phyloP scores from a whole-genome alignment of 148 eudicot species.

The Vaccinium macrocarpon region DNA sequence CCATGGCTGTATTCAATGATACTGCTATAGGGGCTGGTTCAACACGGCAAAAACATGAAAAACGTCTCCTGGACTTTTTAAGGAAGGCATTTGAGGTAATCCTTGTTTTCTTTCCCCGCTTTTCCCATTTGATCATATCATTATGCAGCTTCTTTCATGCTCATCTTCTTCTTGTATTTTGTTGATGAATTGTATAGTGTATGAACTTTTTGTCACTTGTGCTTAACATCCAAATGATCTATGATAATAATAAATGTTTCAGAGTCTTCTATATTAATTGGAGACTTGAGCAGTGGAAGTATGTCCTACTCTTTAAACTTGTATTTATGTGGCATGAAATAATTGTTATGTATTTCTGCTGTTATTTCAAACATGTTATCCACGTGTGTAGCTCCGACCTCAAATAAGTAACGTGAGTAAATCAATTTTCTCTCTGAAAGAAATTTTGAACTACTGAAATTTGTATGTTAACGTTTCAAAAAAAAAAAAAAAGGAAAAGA shows the following conservation, averaged over 20 bases:
- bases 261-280: neutral
- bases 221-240: neutral
- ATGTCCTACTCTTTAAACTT: neutral
- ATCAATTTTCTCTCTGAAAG: neutral
- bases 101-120: neutral
- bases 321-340: neutral
- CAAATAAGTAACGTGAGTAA: neutral
- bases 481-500: too few species aligned
- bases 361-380: neutral
- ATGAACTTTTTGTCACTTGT: neutral
- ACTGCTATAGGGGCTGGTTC: slow-evolving; percentile 86
- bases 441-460: neutral
- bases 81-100: slow-evolving; percentile 88
- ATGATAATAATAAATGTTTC: neutral
- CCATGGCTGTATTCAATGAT: slow-evolving; percentile 57
- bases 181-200: neutral
- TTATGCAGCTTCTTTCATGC: neutral
- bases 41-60: slow-evolving; percentile 81
- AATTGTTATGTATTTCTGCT: neutral
- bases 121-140: neutral
- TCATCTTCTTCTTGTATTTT: neutral
- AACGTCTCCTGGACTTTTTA: slow-evolving; percentile 62
- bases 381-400: neutral
- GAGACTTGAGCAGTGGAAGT: neutral
- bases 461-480: neutral